Evolutionary conservation across 768 basidiomycete genomes (phyloP).

Genomic region (Leccinum broughii): DNA sequence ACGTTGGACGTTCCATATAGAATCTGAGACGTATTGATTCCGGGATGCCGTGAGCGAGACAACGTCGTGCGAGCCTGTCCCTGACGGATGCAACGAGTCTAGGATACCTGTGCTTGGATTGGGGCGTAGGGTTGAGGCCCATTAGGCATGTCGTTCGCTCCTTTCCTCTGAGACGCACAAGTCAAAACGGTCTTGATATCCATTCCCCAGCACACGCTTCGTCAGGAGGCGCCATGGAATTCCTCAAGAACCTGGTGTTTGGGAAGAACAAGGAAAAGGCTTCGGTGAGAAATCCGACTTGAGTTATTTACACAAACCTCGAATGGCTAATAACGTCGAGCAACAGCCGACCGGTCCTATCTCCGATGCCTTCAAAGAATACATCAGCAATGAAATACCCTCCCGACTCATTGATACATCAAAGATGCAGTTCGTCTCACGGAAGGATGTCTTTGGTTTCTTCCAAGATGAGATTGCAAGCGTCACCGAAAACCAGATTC

Average conservation of each 20-base stretch:
- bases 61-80: neutral
- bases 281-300: neutral
- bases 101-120: neutral
- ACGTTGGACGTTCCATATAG: neutral
- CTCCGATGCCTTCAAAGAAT: constrained; percentile 7
- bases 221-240: neutral
- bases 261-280: neutral
- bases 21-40: neutral
- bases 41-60: neutral
- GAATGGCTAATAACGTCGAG: neutral
- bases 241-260: neutral
- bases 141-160: neutral
- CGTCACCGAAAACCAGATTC: constrained; percentile 7
- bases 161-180: too few species aligned
- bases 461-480: constrained; percentile 7
- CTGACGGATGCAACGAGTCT: neutral
- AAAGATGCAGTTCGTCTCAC: constrained; percentile 6
- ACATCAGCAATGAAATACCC: constrained; percentile 16
- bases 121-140: neutral
- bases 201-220: neutral
- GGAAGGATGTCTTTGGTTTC: constrained; percentile 5
- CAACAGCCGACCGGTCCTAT: constrained; percentile 2
- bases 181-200: neutral
- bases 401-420: constrained; percentile 9
- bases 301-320: neutral